Evolutionary conservation across 768 basidiomycete species (phyloP).

Genomic region (Tricholoma sp.): DNA sequence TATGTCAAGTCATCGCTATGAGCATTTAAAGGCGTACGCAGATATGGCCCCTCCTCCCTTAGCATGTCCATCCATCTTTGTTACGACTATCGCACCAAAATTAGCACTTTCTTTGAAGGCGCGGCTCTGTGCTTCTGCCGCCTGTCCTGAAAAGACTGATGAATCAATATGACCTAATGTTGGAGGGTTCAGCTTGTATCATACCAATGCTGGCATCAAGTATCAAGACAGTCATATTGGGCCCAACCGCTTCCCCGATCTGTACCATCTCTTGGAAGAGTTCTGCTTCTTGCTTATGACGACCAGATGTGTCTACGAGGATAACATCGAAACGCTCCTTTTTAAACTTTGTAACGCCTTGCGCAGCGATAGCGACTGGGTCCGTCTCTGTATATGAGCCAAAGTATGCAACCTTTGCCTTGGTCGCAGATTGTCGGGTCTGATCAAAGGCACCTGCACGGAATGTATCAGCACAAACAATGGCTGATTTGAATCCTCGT

Average conservation of each 20-base stretch:
- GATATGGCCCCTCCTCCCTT: slow-evolving; percentile 99
- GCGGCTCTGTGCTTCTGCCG: slow-evolving; percentile 91
- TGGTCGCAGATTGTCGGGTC: slow-evolving; percentile 96
- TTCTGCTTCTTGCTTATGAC: slow-evolving; percentile 96
- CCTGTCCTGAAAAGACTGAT: slow-evolving; percentile 64
- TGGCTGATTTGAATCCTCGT: slow-evolving; percentile 93
- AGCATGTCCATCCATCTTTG: slow-evolving; percentile 99
- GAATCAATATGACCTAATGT: neutral
- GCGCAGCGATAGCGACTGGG: slow-evolving; percentile 89
- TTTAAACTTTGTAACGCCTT: slow-evolving; percentile 96
- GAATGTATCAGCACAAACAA: slow-evolving; percentile 99
- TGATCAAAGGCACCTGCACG: slow-evolving; percentile 99
- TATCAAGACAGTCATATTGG: slow-evolving; percentile 93
- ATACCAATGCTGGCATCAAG: slow-evolving; percentile 94
- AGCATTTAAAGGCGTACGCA: slow-evolving; percentile 58
- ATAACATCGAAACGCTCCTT: slow-evolving; percentile 98
- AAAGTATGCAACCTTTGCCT: slow-evolving; percentile 98
- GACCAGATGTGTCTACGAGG: slow-evolving; percentile 96
- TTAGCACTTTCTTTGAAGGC: slow-evolving; percentile 98
- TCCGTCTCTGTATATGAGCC: slow-evolving; percentile 99
- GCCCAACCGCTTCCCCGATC: slow-evolving; percentile 89
- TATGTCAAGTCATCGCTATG: slow-evolving; percentile 1
- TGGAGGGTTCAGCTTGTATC: slow-evolving; percentile 6
- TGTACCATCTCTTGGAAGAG: slow-evolving; percentile 98
- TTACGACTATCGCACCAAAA: slow-evolving; percentile 98